Evolutionary conservation across 441 rosid genomes (phyloP).

Genomic region (Erodium trifolium): DNA sequence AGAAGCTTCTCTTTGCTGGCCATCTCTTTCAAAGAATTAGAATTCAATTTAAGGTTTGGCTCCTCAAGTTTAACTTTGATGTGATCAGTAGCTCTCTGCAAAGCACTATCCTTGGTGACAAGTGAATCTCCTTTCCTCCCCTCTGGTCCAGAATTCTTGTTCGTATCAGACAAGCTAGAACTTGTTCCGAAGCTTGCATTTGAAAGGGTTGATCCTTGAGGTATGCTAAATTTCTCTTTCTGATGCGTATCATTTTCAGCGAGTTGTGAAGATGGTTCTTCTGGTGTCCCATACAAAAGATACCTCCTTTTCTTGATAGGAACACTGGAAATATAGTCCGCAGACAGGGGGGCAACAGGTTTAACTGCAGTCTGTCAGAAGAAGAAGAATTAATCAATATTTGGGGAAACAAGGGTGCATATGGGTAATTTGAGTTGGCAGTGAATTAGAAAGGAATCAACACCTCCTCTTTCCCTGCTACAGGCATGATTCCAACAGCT

Average conservation of each 20-base stretch:
- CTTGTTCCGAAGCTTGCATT: conserved; percentile 25
- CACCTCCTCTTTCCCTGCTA: conserved; percentile 66
- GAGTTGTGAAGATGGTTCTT: conserved; percentile 23
- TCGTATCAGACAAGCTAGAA: conserved; percentile 24
- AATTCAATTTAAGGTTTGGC: conserved; percentile 18
- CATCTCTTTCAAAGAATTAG: conserved; percentile 27
- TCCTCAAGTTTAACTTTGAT: conserved; percentile 34
- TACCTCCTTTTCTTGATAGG: conserved; percentile 88
- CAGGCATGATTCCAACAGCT: conserved; percentile 29
- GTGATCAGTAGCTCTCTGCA: conserved; percentile 11
- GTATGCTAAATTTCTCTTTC: conserved; percentile 20
- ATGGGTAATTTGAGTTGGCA: conserved; percentile 14
- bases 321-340: conserved; percentile 54
- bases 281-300: conserved; percentile 30
- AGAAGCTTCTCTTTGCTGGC: conserved; percentile 22
- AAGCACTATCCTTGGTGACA: conserved; percentile 10
- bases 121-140: conserved; percentile 18
- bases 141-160: conserved; percentile 17
- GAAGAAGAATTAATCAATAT: conserved; percentile 27
- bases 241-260: conserved; percentile 15
- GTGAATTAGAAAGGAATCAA: conserved; percentile 19
- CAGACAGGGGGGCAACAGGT: conserved; percentile 37
- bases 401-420: conserved; percentile 17
- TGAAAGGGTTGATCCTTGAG: conserved; percentile 22
- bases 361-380: conserved; percentile 47